These are phyloP conservation scores for Tetracentron sinense DNA, from an alignment of 164 flowering plant genomes.

Conservation along the genomic window DNA sequence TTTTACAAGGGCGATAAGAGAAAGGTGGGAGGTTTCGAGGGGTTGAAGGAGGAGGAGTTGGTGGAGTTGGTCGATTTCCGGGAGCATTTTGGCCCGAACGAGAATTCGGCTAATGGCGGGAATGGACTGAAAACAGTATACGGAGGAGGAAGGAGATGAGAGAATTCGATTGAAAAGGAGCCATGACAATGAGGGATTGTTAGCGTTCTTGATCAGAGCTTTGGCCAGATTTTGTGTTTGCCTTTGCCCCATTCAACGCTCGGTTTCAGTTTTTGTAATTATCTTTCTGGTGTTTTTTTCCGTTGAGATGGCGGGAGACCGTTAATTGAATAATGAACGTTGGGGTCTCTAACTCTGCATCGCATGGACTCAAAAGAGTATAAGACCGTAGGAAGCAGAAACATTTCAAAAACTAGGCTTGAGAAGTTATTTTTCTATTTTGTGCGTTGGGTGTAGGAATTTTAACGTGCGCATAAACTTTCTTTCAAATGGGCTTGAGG, in stretches of 20 bases:
- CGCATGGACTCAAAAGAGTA: too few species aligned
- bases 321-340: too few species aligned
- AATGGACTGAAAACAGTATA: constrained; percentile 21
- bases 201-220: constrained; percentile 43
- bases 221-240: constrained; percentile 29
- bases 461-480: too few species aligned
- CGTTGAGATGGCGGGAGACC: too few species aligned
- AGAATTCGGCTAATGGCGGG: constrained; percentile 58
- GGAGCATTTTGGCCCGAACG: constrained; percentile 45
- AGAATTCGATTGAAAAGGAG: constrained; percentile 58
- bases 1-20: constrained; percentile 29
- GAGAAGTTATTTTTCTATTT: too few species aligned
- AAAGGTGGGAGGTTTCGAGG: constrained; percentile 16
- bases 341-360: too few species aligned
- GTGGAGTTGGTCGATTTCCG: constrained; percentile 55
- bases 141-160: constrained; percentile 32
- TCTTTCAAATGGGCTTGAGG: too few species aligned
- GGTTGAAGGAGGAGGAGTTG: constrained; percentile 34
- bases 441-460: too few species aligned
- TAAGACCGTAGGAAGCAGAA: too few species aligned
- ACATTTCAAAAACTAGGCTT: background rate
- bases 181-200: constrained; percentile 71
- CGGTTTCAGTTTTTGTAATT: background rate
- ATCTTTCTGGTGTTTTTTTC: too few species aligned
- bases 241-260: constrained; percentile 22